Evolutionary conservation across 1,284 basidiomycete genomes (phyloP), one percentile per base, ranked within the genome.

Genomic region (Sparassis latifolia): DNA sequence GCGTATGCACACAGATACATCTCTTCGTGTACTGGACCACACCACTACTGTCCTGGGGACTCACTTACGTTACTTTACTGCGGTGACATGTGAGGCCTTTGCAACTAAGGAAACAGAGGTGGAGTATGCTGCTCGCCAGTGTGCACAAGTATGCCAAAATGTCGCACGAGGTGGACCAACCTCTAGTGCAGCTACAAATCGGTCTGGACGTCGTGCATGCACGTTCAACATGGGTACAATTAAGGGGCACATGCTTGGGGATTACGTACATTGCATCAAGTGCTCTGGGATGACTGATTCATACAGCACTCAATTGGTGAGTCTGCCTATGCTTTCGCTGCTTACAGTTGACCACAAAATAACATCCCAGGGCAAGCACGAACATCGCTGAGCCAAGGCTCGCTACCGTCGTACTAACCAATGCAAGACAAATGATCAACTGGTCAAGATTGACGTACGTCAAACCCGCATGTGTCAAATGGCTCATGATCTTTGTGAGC

Each of bases 241-340:
- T 44, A 62, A 63, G 42, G n/a, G 54, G 0, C 61, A 64, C 46
- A 44, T 52, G 5, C 41, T 62, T 1, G 60, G 56, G 0, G 50
- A 64, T 42, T 60, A 58, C 42, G 43, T 50, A 0, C 9, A 4
- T 2, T 33, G 39, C 4, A 59, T 65, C 20, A n/a, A 40, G 20
- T 4, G 45, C 9, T 58, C 47, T 37, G 62, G 63, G 1, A 58
- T 59, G 3, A 60, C 58, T 0, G 62, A 65, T 30, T 57, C 54
- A 2, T 66, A 62, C 50, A 57, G 57, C 2, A 66, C 66, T 1
- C 58, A 65, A 38, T 52, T 51, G 2, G 67, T 69, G 48, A 33
- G 64, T 27, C 6, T 28, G n/a, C 20, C 20, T n/a, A 37, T 53
- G 6, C 35, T 37, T 37, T 37, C 35, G 1, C 35, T 37, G 35